These are phyloP conservation scores for Scutellaria galericulata DNA, from an alignment of 257 asterid genomes.

Conservation along the genomic window DNA sequence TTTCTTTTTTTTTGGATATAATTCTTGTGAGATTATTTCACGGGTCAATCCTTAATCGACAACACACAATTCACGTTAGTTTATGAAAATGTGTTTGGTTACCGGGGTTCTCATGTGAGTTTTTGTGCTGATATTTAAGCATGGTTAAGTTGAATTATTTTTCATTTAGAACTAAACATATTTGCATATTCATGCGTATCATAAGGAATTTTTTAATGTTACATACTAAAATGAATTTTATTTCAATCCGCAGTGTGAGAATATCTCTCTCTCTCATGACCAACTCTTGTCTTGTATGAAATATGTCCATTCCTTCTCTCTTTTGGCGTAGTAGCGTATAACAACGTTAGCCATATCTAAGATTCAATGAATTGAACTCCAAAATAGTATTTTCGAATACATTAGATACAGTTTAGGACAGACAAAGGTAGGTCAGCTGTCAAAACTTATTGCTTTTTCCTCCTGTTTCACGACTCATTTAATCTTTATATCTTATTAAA, in stretches of 20 bases:
- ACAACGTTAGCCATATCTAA: slow-evolving; percentile 21
- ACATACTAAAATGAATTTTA: too few relatives aligned
- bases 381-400: background rate
- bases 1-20: background rate
- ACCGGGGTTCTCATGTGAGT: too few relatives aligned
- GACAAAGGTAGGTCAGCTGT: slow-evolving; percentile 27
- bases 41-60: background rate
- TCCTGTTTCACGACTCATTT: background rate
- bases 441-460: slow-evolving; percentile 12
- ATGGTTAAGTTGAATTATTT: too few relatives aligned
- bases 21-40: background rate
- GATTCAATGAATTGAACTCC: slow-evolving; percentile 36
- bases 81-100: too few relatives aligned
- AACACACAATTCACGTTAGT: too few relatives aligned
- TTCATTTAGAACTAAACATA: too few relatives aligned
- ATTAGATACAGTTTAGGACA: slow-evolving; percentile 11
- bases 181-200: too few relatives aligned
- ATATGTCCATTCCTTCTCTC: too few relatives aligned
- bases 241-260: background rate
- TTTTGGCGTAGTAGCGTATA: background rate
- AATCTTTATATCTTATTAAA: background rate
- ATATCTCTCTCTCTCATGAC: background rate
- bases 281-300: background rate
- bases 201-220: too few relatives aligned
- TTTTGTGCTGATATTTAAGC: too few relatives aligned